Evolutionary conservation across 768 basidiomycete species (phyloP), one percentile per base, ranked within the genome.

Genomic region (Russula griseocarnosa): DNA sequence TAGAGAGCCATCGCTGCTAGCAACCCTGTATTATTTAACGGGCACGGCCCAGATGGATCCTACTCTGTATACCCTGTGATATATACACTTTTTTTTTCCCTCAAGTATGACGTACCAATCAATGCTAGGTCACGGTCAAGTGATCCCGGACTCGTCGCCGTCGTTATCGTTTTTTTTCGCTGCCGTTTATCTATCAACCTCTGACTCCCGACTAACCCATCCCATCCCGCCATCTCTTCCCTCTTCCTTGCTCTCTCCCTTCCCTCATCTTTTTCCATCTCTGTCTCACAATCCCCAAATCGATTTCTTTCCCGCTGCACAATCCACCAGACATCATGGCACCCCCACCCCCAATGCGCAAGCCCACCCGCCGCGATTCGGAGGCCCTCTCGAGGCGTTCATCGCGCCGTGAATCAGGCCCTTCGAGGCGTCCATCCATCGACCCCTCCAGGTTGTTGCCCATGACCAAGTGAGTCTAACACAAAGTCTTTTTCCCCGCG

Each of bases 361-460:
- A 82, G 69, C 74, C 67, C n/a, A 63, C 66, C 22, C 66, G 62
- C 75, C 78, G 79, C 30, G 75, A 78, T 52, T 84, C 85, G 26
- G 79, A 78, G 68, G 76, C 78, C 71, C 74, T 78, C 44, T 88
- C 87, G 30, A 81, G 89, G 66, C 80, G 86, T 50, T 78, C 81
- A 0, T 90, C n/a, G n/a, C n/a, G n/a, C n/a, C n/a, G n/a, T n/a
- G n/a, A n/a, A n/a, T n/a, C 89, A 9, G 32, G 34, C 71, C 74
- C 78, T 42, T 88, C 87, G 30, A 81, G 38, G 38, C 38, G 38
- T 18, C 11, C 38, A 18, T 40, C 38, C 60, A 92, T 92, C 71
- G 90, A 92, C 73, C 90, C 90, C 60, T 82, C 82, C 69, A 82
- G 81, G 75, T 82, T 92, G 64, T 69, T 90, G 62, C 88, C 85